phyloP scores from a whole-genome alignment of 1,284 basidiomycete genomes.

The Ustilago trichophora region DNA sequence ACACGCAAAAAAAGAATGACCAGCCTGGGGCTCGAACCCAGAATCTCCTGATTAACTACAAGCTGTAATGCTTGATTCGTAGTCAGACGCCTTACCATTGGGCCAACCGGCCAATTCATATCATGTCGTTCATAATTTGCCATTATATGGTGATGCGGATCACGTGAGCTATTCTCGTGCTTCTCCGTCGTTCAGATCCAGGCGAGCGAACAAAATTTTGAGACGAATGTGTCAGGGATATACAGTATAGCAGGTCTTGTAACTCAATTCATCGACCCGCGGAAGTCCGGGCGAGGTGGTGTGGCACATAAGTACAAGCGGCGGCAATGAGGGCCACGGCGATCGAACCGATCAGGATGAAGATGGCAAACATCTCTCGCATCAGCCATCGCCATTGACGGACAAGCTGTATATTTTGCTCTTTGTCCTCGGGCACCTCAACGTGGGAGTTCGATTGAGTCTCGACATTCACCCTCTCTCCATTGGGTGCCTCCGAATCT shows the following conservation, averaged over 20 bases:
- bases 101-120: slow-evolving; percentile 56
- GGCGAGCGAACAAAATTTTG: neutral
- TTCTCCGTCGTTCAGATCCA: too few species aligned
- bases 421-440: slow-evolving; percentile 27
- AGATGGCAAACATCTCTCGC: slow-evolving; percentile 43
- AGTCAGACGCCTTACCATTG: slow-evolving; percentile 59
- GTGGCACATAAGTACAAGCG: neutral
- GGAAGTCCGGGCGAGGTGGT: too few species aligned
- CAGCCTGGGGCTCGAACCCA: slow-evolving; percentile 57
- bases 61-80: slow-evolving; percentile 28
- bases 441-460: slow-evolving; percentile 11
- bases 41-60: slow-evolving; percentile 54
- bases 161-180: too few species aligned
- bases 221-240: too few species aligned
- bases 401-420: slow-evolving; percentile 14
- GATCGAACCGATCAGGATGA: neutral
- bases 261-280: too few species aligned
- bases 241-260: too few species aligned
- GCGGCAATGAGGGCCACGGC: neutral
- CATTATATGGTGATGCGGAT: too few species aligned
- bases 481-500: neutral
- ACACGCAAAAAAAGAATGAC: slow-evolving; percentile 25
- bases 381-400: slow-evolving; percentile 41
- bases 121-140: too few species aligned
- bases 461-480: slow-evolving; percentile 21